Percentiles rank a stretch among this genome's conserved stretches.
These are phyloP conservation scores for Noccaea caerulescens DNA, from an alignment of 345 rosid species.

Conservation along the genomic window DNA sequence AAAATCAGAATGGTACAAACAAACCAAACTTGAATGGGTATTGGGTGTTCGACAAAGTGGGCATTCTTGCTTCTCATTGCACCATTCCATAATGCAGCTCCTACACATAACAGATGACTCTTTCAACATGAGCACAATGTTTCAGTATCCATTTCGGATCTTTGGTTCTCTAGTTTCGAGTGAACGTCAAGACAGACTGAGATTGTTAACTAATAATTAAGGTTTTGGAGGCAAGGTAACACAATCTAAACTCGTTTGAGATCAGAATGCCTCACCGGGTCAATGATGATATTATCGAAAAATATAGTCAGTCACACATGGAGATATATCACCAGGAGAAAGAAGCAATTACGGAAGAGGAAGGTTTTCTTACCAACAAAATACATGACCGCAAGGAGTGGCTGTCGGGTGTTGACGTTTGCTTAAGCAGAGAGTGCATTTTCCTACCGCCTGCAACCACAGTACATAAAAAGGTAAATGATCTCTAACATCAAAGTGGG, in stretches of 20 bases:
- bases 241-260: neutral
- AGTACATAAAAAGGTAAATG: neutral
- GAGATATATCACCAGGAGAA: neutral
- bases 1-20: slow-evolving; percentile 86
- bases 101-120: slow-evolving; percentile 44
- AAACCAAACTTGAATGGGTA: slow-evolving; percentile 83
- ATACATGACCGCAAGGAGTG: slow-evolving; percentile 91
- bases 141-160: slow-evolving; percentile 11
- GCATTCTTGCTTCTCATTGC: slow-evolving; percentile 96
- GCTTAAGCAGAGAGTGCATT: slow-evolving; percentile 91
- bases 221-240: neutral
- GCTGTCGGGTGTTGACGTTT: slow-evolving; percentile 85
- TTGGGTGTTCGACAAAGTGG: slow-evolving; percentile 91
- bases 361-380: slow-evolving; percentile 68
- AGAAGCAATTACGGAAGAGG: neutral
- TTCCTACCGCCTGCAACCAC: slow-evolving; percentile 43
- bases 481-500: slow-evolving; percentile 12
- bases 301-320: too few species aligned
- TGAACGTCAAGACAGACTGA: neutral
- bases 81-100: slow-evolving; percentile 98
- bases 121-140: neutral
- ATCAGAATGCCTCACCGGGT: neutral
- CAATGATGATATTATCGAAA: too few species aligned
- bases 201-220: neutral
- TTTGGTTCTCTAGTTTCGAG: slow-evolving; percentile 12